A percentile compares a stretch with the other conserved stretches of the same genome.
These are phyloP conservation scores for Hippophae tibetana DNA, from an alignment of 306 rosid genomes.

Conservation along the genomic window DNA sequence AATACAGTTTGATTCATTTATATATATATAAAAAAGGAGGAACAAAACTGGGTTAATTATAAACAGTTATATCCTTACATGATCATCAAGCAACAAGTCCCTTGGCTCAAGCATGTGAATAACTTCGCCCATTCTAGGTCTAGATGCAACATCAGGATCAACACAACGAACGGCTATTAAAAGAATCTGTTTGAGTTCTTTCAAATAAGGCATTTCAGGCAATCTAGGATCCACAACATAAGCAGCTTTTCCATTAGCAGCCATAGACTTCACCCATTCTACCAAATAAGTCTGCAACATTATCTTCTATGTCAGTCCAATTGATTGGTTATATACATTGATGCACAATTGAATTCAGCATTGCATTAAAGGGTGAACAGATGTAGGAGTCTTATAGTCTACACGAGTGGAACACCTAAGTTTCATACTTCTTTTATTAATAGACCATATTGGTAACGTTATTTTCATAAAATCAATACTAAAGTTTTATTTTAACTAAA, in stretches of 20 bases:
- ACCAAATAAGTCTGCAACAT: slow-evolving; percentile 32
- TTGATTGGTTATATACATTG: too few relatives aligned
- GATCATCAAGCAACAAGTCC: slow-evolving; percentile 27
- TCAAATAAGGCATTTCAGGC: slow-evolving; percentile 36
- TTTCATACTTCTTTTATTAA: too few relatives aligned
- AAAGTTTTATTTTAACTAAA: too few relatives aligned
- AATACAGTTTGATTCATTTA: background rate
- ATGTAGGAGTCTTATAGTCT: too few relatives aligned
- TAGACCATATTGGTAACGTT: too few relatives aligned
- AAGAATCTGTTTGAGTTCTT: slow-evolving; percentile 40
- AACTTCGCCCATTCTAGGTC: slow-evolving; percentile 50
- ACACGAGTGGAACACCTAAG: too few relatives aligned
- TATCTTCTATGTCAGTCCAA: background rate
- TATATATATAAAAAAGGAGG: too few relatives aligned
- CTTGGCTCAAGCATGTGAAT: slow-evolving; percentile 44
- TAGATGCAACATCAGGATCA: slow-evolving; percentile 34
- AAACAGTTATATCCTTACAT: slow-evolving; percentile 21
- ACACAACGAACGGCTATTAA: slow-evolving; percentile 53
- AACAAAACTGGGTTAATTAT: background rate
- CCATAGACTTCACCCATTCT: slow-evolving; percentile 56
- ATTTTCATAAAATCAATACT: too few relatives aligned
- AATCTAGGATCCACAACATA: slow-evolving; percentile 37
- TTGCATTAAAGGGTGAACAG: too few relatives aligned
- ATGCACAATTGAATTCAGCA: too few relatives aligned
- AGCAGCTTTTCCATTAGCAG: slow-evolving; percentile 21